Evolutionary conservation across 257 asterid genomes (phyloP).

Genomic region (Solanum paucissectum): DNA sequence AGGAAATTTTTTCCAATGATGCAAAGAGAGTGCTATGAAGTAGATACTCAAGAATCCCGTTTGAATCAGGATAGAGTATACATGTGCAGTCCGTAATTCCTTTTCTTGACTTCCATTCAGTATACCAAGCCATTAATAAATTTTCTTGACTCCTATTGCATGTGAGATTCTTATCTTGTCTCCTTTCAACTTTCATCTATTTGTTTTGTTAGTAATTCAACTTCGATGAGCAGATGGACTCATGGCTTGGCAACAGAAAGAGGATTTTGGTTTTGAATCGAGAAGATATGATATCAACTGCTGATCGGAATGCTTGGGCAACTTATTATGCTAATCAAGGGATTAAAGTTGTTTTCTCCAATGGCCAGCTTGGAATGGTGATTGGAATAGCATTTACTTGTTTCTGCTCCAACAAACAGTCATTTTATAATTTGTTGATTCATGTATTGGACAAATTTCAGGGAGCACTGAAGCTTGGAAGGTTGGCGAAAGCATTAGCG

Average conservation of each 20-base stretch:
- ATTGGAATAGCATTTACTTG: not conserved
- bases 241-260: slow-evolving; percentile 85
- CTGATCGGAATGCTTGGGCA: slow-evolving; percentile 97
- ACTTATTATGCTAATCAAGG: slow-evolving; percentile 83
- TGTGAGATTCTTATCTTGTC: not conserved
- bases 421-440: not conserved
- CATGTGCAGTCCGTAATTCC: not conserved
- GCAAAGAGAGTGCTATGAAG: not conserved
- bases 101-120: not conserved
- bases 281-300: slow-evolving; percentile 89
- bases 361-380: slow-evolving; percentile 85
- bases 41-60: not conserved
- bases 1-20: not conserved
- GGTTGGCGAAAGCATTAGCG: slow-evolving; percentile 76
- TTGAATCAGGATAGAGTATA: not conserved
- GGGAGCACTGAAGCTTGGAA: slow-evolving; percentile 76
- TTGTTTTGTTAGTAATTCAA: slow-evolving; percentile 9
- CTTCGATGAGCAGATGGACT: slow-evolving; percentile 61
- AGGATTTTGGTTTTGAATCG: slow-evolving; percentile 85
- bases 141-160: not conserved
- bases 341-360: slow-evolving; percentile 63
- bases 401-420: not conserved
- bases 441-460: slow-evolving; percentile 16
- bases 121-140: not conserved
- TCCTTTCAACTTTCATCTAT: not conserved